Conservation (phyloP, 2,329 filamentous ascomycete genomes). For the Septoria petroselini region DNA sequence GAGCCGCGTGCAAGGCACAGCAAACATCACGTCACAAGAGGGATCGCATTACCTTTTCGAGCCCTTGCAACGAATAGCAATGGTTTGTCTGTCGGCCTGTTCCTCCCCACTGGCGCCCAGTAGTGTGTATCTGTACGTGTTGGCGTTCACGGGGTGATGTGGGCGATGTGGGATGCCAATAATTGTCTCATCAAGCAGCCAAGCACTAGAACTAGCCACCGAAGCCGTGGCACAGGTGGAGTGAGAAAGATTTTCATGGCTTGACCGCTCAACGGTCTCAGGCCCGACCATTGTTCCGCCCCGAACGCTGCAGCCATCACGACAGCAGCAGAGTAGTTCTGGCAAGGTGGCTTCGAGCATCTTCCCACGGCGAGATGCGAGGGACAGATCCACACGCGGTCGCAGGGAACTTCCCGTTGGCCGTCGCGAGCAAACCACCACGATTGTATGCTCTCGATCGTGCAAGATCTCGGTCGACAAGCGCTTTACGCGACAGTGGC, state of each 20-base stretch:
- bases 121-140: no score
- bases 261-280: neutral
- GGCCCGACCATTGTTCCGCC: no score
- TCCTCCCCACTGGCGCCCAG: neutral
- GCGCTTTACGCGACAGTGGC: neutral
- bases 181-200: neutral
- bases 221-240: neutral
- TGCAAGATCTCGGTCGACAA: neutral
- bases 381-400: neutral
- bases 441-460: neutral
- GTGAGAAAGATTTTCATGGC: neutral
- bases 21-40: conserved; percentile 9
- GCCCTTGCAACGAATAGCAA: conserved; percentile 4
- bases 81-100: neutral
- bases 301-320: neutral
- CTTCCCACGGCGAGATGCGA: neutral
- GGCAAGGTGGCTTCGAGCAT: neutral
- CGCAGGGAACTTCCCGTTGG: neutral
- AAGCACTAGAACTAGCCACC: neutral
- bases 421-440: neutral
- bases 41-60: conserved; percentile 10
- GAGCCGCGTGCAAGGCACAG: conserved; percentile 3
- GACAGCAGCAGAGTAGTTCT: no score
- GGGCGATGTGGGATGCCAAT: neutral
- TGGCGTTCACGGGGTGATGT: neutral